phyloP scores from a whole-genome alignment of 148 eudicot species.

The Chenopodium suecicum region DNA sequence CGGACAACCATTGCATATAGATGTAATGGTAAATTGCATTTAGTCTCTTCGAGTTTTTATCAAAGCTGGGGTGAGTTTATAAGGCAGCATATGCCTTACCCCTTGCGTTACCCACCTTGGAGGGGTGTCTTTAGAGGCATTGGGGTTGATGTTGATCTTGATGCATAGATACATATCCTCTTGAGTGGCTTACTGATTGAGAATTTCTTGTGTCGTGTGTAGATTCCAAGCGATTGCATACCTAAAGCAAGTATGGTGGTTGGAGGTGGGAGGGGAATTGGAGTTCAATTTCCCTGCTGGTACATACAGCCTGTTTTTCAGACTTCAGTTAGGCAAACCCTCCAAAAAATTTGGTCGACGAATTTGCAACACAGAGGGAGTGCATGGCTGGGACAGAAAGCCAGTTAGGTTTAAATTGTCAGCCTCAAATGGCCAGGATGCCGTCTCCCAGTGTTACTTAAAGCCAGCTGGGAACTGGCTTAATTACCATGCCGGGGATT shows the following conservation, averaged over 20 bases:
- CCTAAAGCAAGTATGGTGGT: conserved; percentile 82
- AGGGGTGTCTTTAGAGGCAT: not conserved
- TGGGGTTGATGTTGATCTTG: not conserved
- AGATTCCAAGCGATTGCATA: conserved; percentile 68
- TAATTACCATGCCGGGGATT: conserved; percentile 59
- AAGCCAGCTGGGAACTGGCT: conserved; percentile 49
- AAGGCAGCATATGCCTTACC: not conserved
- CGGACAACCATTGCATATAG: not conserved
- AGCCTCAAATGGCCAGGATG: conserved; percentile 42
- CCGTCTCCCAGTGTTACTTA: conserved; percentile 37
- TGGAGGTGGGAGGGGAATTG: conserved; percentile 58
- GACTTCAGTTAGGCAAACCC: conserved; percentile 53
- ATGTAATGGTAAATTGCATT: not conserved
- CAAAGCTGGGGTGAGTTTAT: not conserved
- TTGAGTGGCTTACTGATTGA: not conserved
- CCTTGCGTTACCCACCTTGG: not conserved
- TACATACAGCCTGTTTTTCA: conserved; percentile 51
- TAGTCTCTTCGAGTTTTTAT: not conserved
- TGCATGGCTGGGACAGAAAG: conserved; percentile 69
- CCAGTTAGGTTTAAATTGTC: conserved; percentile 59
- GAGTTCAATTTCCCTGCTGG: conserved; percentile 65
- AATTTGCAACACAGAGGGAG: conserved; percentile 34
- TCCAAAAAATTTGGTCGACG: conserved; percentile 30
- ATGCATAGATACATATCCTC: not conserved
- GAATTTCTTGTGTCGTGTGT: conserved; percentile 10